Conservation (phyloP, 2,329 filamentous ascomycete species). For the Fusarium anthophilum region DNA sequence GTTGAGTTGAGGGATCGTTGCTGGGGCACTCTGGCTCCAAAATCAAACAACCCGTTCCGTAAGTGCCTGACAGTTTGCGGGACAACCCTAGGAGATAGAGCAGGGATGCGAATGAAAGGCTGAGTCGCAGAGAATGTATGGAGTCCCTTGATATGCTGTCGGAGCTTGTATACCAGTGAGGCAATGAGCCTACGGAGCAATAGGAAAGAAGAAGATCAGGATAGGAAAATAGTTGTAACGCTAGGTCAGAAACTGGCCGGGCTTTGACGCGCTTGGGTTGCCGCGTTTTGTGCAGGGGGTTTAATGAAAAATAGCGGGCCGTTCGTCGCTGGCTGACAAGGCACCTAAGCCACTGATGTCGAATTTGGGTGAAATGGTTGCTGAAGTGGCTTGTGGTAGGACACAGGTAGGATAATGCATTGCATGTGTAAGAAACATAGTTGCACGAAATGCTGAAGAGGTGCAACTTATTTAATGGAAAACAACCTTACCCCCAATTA, state of each 20-base stretch:
- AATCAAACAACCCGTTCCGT: constrained; percentile 9
- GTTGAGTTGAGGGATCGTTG: constrained; percentile 23
- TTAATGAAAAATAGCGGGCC: constrained; percentile 37
- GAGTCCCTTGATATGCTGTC: background rate
- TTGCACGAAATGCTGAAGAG: background rate
- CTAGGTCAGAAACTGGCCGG: constrained; percentile 10
- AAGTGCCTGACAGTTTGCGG: background rate
- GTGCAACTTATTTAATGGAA: background rate
- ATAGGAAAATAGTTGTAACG: constrained; percentile 30
- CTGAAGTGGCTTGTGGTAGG: background rate
- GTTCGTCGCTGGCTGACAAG: constrained; percentile 16
- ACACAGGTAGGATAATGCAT: background rate
- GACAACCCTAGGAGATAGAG: background rate
- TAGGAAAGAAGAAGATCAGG: constrained; percentile 1
- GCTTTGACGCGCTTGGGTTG: constrained; percentile 30
- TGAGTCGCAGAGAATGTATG: background rate
- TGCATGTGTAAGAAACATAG: background rate
- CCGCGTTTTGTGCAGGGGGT: constrained; percentile 40
- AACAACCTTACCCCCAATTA: background rate
- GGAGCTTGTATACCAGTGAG: constrained; percentile 11
- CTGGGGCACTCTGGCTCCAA: constrained; percentile 23
- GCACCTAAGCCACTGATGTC: background rate
- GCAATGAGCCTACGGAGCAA: constrained; percentile 25
- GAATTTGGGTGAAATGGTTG: background rate
- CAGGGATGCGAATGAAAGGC: background rate